phyloP scores from a whole-genome alignment of 108 stramenopile genomes.

The Halocafeteria seosinensis region DNA sequence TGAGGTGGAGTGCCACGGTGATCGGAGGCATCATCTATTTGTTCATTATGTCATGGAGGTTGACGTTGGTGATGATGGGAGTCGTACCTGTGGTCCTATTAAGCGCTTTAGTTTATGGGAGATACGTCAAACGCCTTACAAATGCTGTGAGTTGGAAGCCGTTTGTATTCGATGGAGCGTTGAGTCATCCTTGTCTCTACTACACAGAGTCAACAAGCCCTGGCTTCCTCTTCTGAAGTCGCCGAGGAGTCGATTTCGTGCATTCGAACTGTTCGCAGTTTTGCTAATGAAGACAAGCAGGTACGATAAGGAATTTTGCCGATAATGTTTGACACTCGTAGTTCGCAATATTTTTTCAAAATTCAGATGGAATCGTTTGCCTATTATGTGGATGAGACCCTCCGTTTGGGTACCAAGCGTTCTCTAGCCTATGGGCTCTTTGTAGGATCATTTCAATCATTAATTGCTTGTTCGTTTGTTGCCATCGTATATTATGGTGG shows the following conservation, averaged over 20 bases:
- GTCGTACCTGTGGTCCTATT: constrained; percentile 35
- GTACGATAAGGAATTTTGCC: too few relatives aligned
- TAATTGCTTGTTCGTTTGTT: constrained; percentile 25
- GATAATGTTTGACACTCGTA: too few relatives aligned
- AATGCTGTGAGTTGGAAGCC: too few relatives aligned
- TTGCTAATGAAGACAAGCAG: constrained; percentile 51
- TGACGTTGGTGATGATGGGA: constrained; percentile 44
- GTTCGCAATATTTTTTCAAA: too few relatives aligned
- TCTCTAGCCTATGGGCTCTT: constrained; percentile 34
- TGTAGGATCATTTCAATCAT: constrained; percentile 34
- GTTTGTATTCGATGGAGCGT: too few relatives aligned
- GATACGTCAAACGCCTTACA: constrained; percentile 30
- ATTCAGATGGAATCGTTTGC: constrained; percentile 35
- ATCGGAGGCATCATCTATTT: constrained; percentile 38
- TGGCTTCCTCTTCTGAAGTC: constrained; percentile 44
- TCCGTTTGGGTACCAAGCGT: constrained; percentile 34
- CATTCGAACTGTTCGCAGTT: constrained; percentile 56
- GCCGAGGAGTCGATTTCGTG: constrained; percentile 49
- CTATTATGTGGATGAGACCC: constrained; percentile 11
- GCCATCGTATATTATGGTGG: constrained; percentile 54
- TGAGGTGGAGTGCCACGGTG: constrained; percentile 32
- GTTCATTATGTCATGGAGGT: constrained; percentile 42
- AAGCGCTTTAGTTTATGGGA: constrained; percentile 34
- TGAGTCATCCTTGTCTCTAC: too few relatives aligned
- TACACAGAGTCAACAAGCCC: constrained; percentile 53